Evolutionary conservation across 2,329 filamentous ascomycete genomes (phyloP).

Genomic region (Arthroderma uncinatum): DNA sequence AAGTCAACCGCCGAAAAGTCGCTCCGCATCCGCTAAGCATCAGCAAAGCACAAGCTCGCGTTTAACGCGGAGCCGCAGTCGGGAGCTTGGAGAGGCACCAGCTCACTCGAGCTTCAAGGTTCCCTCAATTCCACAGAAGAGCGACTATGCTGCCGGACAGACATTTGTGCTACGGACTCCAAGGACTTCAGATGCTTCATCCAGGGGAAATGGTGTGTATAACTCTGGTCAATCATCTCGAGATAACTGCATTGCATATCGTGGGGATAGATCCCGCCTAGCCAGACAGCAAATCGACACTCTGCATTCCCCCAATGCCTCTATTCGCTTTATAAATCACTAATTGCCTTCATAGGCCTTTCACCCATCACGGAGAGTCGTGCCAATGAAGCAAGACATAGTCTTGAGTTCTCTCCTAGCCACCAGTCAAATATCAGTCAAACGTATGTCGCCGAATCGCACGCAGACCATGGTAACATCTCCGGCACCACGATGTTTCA

Average conservation of each 20-base stretch:
- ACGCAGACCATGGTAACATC: slow-evolving; percentile 12
- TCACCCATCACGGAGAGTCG: not conserved
- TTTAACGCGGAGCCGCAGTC: slow-evolving; percentile 2
- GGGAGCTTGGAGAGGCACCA: not conserved
- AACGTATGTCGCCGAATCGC: slow-evolving; percentile 8
- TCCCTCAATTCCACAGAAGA: not conserved
- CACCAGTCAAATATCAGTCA: slow-evolving; percentile 2
- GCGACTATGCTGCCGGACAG: not conserved
- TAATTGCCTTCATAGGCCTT: not conserved
- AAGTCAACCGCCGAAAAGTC: slow-evolving; percentile 2
- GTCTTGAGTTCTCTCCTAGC: not conserved
- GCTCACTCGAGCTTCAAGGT: not conserved
- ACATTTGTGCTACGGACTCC: not conserved
- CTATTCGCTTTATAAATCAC: not conserved
- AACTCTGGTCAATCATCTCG: not conserved
- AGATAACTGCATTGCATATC: not conserved
- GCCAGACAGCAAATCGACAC: too few relatives aligned
- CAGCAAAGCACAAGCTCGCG: slow-evolving; percentile 2
- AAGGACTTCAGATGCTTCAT: not conserved
- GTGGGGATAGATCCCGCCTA: not conserved
- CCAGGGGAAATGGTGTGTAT: not conserved
- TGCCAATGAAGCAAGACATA: not conserved
- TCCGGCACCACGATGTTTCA: slow-evolving; percentile 11
- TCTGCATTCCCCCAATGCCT: not conserved
- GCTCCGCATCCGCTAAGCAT: not conserved